Conservation (phyloP, 345 rosid genomes). For the Streptanthus diversifolius region DNA sequence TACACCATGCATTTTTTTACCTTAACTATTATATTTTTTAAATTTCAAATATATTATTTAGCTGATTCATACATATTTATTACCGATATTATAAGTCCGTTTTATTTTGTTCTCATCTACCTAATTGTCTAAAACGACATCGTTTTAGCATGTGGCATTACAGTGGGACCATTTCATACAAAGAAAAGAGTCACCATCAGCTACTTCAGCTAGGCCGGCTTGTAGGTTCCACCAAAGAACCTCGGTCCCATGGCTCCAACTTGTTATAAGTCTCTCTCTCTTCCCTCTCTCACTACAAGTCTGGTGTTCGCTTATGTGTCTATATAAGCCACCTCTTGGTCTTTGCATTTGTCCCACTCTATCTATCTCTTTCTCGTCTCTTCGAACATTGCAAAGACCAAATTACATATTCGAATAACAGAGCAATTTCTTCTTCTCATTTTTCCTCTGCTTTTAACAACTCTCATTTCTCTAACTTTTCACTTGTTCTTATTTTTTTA, state of each 20-base stretch:
- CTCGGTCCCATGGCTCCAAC: conserved; percentile 31
- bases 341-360: conserved; percentile 20
- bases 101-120: too few species aligned
- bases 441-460: not conserved
- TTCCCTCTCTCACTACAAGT: not conserved
- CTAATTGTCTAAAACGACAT: too few species aligned
- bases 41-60: too few species aligned
- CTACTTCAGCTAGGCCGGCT: conserved; percentile 22
- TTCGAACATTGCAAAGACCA: conserved; percentile 7
- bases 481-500: not conserved
- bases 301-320: conserved; percentile 3
- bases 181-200: conserved; percentile 11
- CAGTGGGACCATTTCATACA: not conserved
- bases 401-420: conserved; percentile 4
- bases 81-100: too few species aligned
- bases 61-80: too few species aligned
- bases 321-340: conserved; percentile 29
- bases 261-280: conserved; percentile 18
- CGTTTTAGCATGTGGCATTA: conserved; percentile 27
- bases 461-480: not conserved
- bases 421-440: conserved; percentile 1
- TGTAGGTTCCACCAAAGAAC: conserved; percentile 19
- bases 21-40: too few species aligned
- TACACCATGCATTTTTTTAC: too few species aligned
- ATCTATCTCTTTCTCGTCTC: conserved; percentile 29